Evolutionary conservation across 108 stramenopile genomes (phyloP), one percentile per base, ranked within the genome.

Genomic region (Bacterosira constricta): DNA sequence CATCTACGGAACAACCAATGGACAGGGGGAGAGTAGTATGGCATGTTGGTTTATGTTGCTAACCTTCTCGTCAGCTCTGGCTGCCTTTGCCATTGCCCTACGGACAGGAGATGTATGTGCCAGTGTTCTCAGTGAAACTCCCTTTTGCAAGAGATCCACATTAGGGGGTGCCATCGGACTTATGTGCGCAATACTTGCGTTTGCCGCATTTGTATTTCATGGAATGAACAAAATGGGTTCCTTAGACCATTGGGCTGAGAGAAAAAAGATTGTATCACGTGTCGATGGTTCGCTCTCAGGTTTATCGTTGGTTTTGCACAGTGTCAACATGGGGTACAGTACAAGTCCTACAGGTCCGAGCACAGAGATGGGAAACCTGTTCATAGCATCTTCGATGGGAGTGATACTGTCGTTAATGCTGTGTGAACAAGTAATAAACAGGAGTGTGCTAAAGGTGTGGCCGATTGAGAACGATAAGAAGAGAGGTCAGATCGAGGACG

Each of bases 41-140:
- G 67, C 50, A 32, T 36, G 56, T 47, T 77, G 76, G 76, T 69
- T 69, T 20, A 54, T 77, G 63, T 30, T 37, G 12, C 29, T 77
- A 42, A 53, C 61, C 8, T 63, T 63, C 42, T 63, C 62, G 53
- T 61, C 60, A 26, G 61, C 54, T 26, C 63, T 77, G 53, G 62
- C 67, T 8, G 76, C 52, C 45, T 69, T 63, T 39, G 63, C 57
- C 44, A 56, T 69, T 35, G 44, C 53, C 11, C 2, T 44, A 21
- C 30, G 37, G 21, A 32, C 3, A 11, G 66, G 66, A 3, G 44
- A 45, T 17, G 26, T 12, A 20, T 77, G 67, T 29, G 53, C 46
- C 15, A 50, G 38, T 42, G 52, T 30, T 30, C 66, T 75, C 15
- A 62, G 66, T 0, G n/a, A 12, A 18, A 67, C 75, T 18, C 36